Conservation (phyloP, 495 filamentous ascomycete species). For the Penicillium pulvis region DNA sequence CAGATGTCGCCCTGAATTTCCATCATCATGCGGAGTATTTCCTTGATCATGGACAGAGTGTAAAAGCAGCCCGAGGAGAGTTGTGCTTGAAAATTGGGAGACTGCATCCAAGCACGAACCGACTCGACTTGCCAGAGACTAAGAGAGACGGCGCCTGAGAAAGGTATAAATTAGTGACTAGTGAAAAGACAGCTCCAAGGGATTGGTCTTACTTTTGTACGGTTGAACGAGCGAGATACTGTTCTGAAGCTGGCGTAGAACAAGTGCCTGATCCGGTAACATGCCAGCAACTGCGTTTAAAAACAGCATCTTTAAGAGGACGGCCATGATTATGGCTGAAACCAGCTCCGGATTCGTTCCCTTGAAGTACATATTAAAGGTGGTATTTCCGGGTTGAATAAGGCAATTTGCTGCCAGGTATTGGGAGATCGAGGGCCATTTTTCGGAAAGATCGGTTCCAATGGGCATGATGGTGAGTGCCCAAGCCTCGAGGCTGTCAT, state of each 20-base stretch:
- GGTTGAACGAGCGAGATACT: not conserved
- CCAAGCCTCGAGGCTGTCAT: not conserved
- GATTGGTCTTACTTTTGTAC: not conserved
- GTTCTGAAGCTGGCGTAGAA: not conserved
- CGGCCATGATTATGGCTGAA: not conserved
- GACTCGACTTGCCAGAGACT: not conserved
- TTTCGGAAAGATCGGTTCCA: not conserved
- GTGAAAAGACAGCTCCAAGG: not conserved
- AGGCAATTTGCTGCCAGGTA: not conserved
- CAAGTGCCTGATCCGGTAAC: not conserved
- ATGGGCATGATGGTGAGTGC: not conserved
- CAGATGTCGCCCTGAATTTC: not conserved
- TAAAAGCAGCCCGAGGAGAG: not conserved
- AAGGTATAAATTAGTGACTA: not conserved
- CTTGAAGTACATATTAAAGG: not conserved
- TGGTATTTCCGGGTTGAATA: not conserved
- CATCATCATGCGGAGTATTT: not conserved
- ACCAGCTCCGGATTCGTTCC: not conserved
- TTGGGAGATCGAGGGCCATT: not conserved
- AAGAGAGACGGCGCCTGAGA: not conserved
- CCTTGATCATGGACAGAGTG: not conserved
- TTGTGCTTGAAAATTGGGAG: not conserved
- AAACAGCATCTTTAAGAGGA: not conserved
- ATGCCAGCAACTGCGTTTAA: not conserved
- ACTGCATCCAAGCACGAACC: not conserved